Base-by-base conservation (phyloP, 192 early-diverging fungal genomes). In the Irineochytrium annulatum region DNA sequence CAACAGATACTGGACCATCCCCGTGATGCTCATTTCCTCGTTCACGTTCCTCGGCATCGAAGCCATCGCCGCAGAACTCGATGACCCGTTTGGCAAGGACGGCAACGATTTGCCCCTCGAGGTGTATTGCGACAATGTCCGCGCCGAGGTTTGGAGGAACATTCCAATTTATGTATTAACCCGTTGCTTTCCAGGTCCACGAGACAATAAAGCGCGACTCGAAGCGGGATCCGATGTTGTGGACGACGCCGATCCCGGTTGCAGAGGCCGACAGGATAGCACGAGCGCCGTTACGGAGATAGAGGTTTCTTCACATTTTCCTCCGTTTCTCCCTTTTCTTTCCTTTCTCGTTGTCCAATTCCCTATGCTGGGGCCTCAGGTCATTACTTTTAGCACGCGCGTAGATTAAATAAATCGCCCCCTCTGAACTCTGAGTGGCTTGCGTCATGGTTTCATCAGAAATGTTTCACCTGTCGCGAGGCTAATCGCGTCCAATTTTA, bases 51-150 rank as follows among this genome's bases (percentile, higher is more conserved):
- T 92, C 20, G 94, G 94, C 65, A 90, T 93, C 46, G 82, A 91
- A 44, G 68, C 69, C 8, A 93, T 96, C 54, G 90, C 87, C 30
- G 76, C 77, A 20, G 89, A 94, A 73, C 91, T 97, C 45, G 92
- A 97, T 75, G 91, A 94, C 64, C 92, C 92, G 5, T 94, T 95
- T 64, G 89, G 88, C 39, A 24, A 49, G 46, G 46, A 49, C 24
- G 46, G 17, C 11, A 49, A 49, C 46, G 46, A 49, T 22, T 24
- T 49, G 11, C 46, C 46, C 46, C 13, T 49, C 17, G 46, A 49
- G 46, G 13, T 8, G 26, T 14, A 22, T 49, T 24, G 5, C 24
- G 13, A 22, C 46, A 14, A 24, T 22, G 6, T 24, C 26, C 5
- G 17, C 46, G 26, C 11, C 26, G 13, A 8, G 24, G 11, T 49